Conservation (phyloP, 169 alveolate genomes). For the Cystoisospora suis region DNA sequence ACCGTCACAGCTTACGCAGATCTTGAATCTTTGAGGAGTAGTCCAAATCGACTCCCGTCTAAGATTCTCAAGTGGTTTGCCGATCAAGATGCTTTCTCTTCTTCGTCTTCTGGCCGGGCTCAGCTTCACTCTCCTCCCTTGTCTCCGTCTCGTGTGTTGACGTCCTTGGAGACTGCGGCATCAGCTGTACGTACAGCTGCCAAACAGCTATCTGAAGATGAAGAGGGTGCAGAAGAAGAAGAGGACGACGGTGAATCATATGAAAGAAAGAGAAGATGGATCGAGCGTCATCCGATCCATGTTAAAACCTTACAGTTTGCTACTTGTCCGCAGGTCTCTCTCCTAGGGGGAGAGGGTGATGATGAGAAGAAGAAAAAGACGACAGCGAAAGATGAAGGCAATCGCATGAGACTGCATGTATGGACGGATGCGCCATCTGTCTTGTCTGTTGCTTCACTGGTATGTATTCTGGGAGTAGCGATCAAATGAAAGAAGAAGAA, state of each 20-base stretch:
- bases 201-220: background rate
- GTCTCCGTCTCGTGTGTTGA: background rate
- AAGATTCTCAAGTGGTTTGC: background rate
- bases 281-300: background rate
- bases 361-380: background rate
- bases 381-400: background rate
- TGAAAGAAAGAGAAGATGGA: background rate
- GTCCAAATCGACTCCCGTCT: conserved; percentile 6
- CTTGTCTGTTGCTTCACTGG: background rate
- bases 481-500: too few relatives aligned
- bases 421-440: background rate
- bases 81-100: too few relatives aligned
- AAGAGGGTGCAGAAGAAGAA: background rate
- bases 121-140: background rate
- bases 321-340: background rate
- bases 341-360: background rate
- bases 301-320: background rate
- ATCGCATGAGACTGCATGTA: background rate
- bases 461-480: too few relatives aligned
- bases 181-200: background rate
- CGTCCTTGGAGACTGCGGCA: conserved; percentile 2
- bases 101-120: too few relatives aligned
- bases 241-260: background rate
- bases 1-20: conserved; percentile 15
- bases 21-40: too few relatives aligned